phyloP scores from a whole-genome alignment of 1,284 basidiomycete species.

The Austroboletus novae-zelandiae region DNA sequence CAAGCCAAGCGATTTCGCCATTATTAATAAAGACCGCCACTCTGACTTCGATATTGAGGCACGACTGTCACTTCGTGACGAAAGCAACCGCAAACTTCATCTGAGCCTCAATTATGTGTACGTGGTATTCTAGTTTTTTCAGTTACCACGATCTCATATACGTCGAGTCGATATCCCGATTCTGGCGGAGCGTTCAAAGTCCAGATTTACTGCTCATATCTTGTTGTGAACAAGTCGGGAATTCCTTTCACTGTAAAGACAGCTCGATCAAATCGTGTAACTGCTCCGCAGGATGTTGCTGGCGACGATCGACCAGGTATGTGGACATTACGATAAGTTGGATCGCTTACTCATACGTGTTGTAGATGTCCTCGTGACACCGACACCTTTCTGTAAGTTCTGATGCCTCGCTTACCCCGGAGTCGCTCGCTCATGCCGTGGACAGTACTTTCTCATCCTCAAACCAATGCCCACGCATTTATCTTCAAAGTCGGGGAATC shows the following conservation, averaged over 20 bases:
- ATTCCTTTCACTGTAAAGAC: slow-evolving; percentile 81
- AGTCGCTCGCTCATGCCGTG: slow-evolving; percentile 25
- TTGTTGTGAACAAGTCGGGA: slow-evolving; percentile 93
- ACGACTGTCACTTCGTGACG: slow-evolving; percentile 72
- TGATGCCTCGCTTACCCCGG: slow-evolving; percentile 34
- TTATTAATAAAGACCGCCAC: slow-evolving; percentile 93
- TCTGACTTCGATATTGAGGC: slow-evolving; percentile 89
- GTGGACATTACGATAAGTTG: not conserved
- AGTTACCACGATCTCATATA: slow-evolving; percentile 3
- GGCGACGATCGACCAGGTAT: slow-evolving; percentile 68
- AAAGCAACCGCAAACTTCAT: slow-evolving; percentile 75
- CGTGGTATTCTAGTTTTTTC: slow-evolving; percentile 25
- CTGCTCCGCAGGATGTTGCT: slow-evolving; percentile 79
- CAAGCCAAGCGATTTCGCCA: slow-evolving; percentile 96
- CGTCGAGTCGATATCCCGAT: slow-evolving; percentile 73
- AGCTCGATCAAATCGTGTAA: slow-evolving; percentile 66
- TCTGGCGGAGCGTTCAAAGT: slow-evolving; percentile 99
- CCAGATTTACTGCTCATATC: slow-evolving; percentile 92
- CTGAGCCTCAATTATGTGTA: slow-evolving; percentile 89
- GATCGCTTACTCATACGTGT: slow-evolving; percentile 8
- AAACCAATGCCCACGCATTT: slow-evolving; percentile 83
- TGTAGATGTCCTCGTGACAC: slow-evolving; percentile 55
- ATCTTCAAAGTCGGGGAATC: slow-evolving; percentile 86
- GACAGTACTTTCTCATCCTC: slow-evolving; percentile 86
- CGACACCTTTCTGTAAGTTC: slow-evolving; percentile 75